Base-by-base conservation (phyloP, 2,329 filamentous ascomycete species). In the Chrysosporium keratinophilum region DNA sequence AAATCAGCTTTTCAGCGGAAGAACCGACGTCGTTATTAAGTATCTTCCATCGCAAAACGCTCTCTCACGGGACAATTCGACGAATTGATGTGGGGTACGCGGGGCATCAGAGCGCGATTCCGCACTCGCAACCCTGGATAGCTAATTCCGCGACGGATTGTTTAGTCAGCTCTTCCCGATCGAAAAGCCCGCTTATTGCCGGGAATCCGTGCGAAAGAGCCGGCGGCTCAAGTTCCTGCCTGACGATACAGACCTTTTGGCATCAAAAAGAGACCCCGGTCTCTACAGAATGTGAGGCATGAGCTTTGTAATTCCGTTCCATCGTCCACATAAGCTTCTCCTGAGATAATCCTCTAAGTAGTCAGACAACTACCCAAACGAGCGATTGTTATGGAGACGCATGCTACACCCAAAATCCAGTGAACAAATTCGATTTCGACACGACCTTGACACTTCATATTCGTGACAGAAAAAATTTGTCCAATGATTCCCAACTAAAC, bases 91-190 rank as follows among this genome's bases (percentile, higher is more conserved):
- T 15, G n/a, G 46, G 39, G 39, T 41, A 49, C 39, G 46, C 28
- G 46, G 46, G 46, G 46, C 39, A 47, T 2, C 4, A 23, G 19
- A 40, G 19, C 11, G 20, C 46, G 12, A 31, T 49, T 49, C 46
- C 46, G 34, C 46, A 49, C 46, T 15, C 35, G n/a, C 4, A 7
- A 19, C 14, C 12, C 15, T 2, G 39, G 14, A 19, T 41, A 3
- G 31, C 28, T 40, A 49, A 49, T 49, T 49, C 46, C 46, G 46
- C 46, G 28, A 33, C 44, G 23, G 19, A 47, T 47, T 7, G 23
- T 4, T 28, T 28, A 28, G 23, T 28, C 23, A 28, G 23, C 23
- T 28, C 23, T 7, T 28, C 7, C 23, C 23, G 23, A 28, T 28
- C 20, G 4, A 11, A 23, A 17, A n/a, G 6, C 39, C 46, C 46